A percentile compares a stretch with the other conserved stretches of the same genome.
phyloP scores from a whole-genome alignment of 345 rosid species.

The Melaleuca quinquenervia region DNA sequence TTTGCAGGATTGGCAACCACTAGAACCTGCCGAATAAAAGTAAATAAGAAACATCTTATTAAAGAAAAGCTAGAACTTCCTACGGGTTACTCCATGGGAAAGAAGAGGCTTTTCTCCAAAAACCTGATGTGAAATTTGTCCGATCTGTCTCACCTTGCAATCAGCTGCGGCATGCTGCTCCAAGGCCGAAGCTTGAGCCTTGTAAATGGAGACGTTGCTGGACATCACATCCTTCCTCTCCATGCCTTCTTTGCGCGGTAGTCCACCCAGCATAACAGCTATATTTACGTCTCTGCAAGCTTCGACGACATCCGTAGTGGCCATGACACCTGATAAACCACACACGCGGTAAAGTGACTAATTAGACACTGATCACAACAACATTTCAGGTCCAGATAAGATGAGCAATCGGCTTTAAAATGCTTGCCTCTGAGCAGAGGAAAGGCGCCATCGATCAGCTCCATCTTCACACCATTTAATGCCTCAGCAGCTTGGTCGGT shows the following conservation, averaged over 20 bases:
- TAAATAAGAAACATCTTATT: too few relatives aligned
- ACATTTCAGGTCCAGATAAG: not conserved
- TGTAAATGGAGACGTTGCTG: conserved; percentile 53
- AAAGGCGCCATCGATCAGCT: conserved; percentile 68
- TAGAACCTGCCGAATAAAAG: conserved; percentile 23
- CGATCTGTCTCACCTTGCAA: conserved; percentile 39
- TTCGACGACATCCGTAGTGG: conserved; percentile 55
- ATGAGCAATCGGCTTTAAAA: not conserved
- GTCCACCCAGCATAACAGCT: conserved; percentile 66
- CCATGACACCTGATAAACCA: conserved; percentile 36
- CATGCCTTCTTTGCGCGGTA: conserved; percentile 60
- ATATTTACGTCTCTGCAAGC: conserved; percentile 65
- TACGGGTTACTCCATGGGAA: not conserved
- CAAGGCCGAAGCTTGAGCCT: conserved; percentile 79
- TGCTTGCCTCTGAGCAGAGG: conserved; percentile 55
- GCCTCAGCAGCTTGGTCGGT: conserved; percentile 53
- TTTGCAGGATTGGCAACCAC: conserved; percentile 89
- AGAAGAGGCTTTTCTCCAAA: not conserved
- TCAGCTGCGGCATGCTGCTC: conserved; percentile 61
- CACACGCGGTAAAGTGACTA: not conserved
- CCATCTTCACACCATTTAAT: conserved; percentile 69
- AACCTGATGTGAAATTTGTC: not conserved
- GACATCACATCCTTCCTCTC: conserved; percentile 75
- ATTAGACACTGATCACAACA: not conserved
- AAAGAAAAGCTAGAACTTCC: not conserved